A percentile compares a stretch with the other conserved stretches of the same genome.
phyloP scores from a whole-genome alignment of 768 basidiomycete genomes.

The Hericium coralloides region DNA sequence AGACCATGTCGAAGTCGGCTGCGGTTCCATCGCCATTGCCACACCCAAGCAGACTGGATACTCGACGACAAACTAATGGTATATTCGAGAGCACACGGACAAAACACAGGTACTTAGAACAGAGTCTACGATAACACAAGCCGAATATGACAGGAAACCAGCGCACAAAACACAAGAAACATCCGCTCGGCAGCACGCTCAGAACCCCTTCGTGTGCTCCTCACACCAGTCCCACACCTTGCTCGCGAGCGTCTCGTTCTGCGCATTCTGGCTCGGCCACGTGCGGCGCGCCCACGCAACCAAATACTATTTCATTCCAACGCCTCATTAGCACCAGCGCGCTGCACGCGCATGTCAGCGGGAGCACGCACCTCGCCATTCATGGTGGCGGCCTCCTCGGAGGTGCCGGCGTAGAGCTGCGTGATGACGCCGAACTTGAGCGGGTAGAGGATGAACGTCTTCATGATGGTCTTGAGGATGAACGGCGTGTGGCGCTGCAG shows the following conservation, averaged over 20 bases:
- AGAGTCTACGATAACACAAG: too few relatives aligned
- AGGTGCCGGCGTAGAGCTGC: slow-evolving; percentile 20
- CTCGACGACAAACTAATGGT: too few relatives aligned
- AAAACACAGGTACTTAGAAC: too few relatives aligned
- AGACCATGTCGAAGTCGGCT: too few relatives aligned
- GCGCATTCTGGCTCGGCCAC: slow-evolving; percentile 1
- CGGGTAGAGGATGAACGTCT: background rate
- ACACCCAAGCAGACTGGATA: too few relatives aligned
- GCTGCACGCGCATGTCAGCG: background rate
- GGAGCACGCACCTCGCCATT: slow-evolving; percentile 10
- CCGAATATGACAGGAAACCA: too few relatives aligned
- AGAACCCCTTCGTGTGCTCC: slow-evolving; percentile 14
- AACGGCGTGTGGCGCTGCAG: background rate
- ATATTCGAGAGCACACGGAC: too few relatives aligned
- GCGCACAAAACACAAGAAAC: background rate
- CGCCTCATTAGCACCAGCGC: background rate
- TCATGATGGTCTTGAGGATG: background rate
- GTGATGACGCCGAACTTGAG: slow-evolving; percentile 15
- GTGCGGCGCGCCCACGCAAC: slow-evolving; percentile 17
- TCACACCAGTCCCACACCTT: slow-evolving; percentile 19
- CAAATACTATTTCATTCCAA: slow-evolving; percentile 9
- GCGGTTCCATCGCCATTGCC: too few relatives aligned
- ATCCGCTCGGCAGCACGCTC: background rate
- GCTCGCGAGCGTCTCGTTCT: slow-evolving; percentile 8
- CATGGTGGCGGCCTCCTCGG: slow-evolving; percentile 14